Evolutionary conservation across 345 rosid species (phyloP).

Genomic region (Rhodamnia argentea): DNA sequence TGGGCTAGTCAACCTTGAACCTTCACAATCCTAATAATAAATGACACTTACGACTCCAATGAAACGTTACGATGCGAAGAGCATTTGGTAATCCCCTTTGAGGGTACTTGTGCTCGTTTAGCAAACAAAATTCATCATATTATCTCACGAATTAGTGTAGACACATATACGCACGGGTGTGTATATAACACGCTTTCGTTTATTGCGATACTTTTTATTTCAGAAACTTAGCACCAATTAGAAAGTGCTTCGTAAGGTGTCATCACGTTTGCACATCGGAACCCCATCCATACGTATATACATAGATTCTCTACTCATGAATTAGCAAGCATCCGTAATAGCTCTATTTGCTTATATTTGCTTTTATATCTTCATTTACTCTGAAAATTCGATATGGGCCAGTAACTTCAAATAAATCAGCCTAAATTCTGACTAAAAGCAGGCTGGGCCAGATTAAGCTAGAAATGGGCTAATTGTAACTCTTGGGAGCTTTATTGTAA

Average conservation of each 20-base stretch:
- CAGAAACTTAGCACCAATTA: not conserved
- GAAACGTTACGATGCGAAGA: no score
- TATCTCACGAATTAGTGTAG: not conserved
- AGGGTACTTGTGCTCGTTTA: not conserved
- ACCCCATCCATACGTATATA: not conserved
- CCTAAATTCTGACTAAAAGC: not conserved
- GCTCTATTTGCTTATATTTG: not conserved
- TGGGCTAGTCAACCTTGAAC: no score
- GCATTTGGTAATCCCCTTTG: no score
- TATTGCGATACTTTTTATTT: not conserved
- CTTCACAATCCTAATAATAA: no score
- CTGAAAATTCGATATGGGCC: not conserved
- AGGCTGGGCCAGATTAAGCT: not conserved
- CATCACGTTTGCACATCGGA: rapidly evolving
- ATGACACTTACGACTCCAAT: no score
- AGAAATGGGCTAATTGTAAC: not conserved
- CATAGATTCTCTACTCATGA: not conserved
- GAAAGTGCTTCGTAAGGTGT: not conserved
- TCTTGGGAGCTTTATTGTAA: not conserved
- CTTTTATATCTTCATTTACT: not conserved
- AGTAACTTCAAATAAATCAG: not conserved
- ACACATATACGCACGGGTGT: not conserved
- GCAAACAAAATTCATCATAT: not conserved
- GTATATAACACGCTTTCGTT: not conserved
- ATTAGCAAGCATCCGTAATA: not conserved